Percentiles rank a stretch among this genome's conserved stretches.
These are phyloP conservation scores for Hypericum perforatum DNA, from an alignment of 345 rosid species.

Conservation along the genomic window DNA sequence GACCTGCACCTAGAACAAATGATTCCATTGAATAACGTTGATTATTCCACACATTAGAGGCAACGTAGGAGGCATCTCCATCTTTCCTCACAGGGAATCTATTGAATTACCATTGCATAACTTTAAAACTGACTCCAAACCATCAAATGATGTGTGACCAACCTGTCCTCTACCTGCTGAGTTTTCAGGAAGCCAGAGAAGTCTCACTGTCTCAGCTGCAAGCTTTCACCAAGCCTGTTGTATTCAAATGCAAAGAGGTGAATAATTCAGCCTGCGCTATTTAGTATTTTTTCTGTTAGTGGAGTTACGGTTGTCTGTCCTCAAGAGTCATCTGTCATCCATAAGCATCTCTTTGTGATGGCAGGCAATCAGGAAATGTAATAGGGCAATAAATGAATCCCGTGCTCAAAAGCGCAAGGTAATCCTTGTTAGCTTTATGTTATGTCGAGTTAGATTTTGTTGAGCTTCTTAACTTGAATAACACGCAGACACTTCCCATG, in stretches of 20 bases:
- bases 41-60: too few relatives aligned
- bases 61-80: too few relatives aligned
- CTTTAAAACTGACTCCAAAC: neutral
- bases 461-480: neutral
- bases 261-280: slow-evolving; percentile 8
- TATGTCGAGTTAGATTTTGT: neutral
- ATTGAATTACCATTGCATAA: neutral
- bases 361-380: slow-evolving; percentile 78
- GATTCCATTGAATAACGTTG: too few relatives aligned
- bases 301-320: slow-evolving; percentile 3
- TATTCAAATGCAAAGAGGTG: slow-evolving; percentile 87
- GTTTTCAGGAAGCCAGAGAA: slow-evolving; percentile 72
- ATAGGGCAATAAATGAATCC: slow-evolving; percentile 92
- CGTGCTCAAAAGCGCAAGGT: slow-evolving; percentile 98
- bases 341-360: neutral
- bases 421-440: slow-evolving; percentile 8
- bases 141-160: slow-evolving; percentile 10
- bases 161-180: slow-evolving; percentile 14
- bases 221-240: slow-evolving; percentile 50
- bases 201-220: slow-evolving; percentile 49
- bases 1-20: too few relatives aligned
- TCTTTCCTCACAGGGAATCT: too few relatives aligned
- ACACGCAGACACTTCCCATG: slow-evolving; percentile 13
- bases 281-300: neutral
- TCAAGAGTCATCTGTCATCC: neutral